Conservation (phyloP, 371 early-diverging fungal genomes). For the Actinomortierella wolfii region DNA sequence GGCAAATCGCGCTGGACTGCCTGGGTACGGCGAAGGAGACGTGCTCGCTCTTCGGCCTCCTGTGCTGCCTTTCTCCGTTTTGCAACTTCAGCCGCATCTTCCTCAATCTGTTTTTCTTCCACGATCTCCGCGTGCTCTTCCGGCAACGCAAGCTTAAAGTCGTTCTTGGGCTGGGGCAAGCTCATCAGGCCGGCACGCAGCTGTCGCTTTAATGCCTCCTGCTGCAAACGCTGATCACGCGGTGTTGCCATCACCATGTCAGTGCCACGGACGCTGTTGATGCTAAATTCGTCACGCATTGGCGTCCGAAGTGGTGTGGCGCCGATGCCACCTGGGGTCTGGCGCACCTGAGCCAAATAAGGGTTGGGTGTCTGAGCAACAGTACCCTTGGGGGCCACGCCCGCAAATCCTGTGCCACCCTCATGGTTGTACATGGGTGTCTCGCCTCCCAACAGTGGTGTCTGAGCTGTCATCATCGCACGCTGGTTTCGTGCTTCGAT, state of each 20-base stretch:
- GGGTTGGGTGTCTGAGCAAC: conserved; percentile 87
- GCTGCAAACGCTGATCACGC: conserved; percentile 56
- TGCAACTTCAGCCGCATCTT: conserved; percentile 77
- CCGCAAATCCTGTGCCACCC: conserved; percentile 69
- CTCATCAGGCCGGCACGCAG: conserved; percentile 59
- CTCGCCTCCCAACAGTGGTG: conserved; percentile 89
- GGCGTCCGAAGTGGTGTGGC: conserved; percentile 58
- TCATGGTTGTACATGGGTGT: conserved; percentile 48
- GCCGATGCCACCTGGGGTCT: conserved; percentile 44
- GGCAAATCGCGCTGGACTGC: conserved; percentile 81
- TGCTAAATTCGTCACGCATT: conserved; percentile 60
- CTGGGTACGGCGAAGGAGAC: conserved; percentile 66
- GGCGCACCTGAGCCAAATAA: conserved; percentile 63
- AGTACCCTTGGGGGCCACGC: conserved; percentile 65
- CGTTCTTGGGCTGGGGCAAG: conserved; percentile 93
- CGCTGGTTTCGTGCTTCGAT: conserved; percentile 84
- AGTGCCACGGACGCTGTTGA: conserved; percentile 35
- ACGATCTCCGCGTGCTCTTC: conserved; percentile 60
- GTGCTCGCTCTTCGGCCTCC: conserved; percentile 55
- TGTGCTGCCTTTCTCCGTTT: conserved; percentile 54
- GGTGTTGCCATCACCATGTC: conserved; percentile 51
- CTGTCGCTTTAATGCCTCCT: conserved; percentile 56
- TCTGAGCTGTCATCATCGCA: conserved; percentile 76
- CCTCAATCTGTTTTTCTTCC: conserved; percentile 31
- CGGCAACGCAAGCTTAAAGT: conserved; percentile 91